Conservation (phyloP, 2,329 filamentous ascomycete genomes). For the Exophiala sp. region DNA sequence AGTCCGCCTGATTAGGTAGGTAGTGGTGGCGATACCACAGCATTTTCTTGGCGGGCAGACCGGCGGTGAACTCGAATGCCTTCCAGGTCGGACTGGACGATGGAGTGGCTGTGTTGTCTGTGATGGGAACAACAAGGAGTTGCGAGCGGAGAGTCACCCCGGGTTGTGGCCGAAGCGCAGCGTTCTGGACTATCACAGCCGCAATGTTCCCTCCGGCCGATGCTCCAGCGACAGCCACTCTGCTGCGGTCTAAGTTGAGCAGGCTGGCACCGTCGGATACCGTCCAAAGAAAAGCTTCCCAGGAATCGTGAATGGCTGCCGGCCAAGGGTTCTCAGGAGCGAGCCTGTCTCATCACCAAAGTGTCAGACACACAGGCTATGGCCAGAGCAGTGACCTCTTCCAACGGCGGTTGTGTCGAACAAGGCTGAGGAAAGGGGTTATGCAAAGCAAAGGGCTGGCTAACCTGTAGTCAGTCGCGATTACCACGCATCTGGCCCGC, state of each 20-base stretch:
- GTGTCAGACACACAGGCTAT: constrained; percentile 6
- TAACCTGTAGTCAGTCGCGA: constrained; percentile 25
- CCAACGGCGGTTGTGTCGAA: neutral
- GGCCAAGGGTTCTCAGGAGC: constrained; percentile 54
- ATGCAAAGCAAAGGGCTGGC: constrained; percentile 5
- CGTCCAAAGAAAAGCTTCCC: constrained; percentile 51
- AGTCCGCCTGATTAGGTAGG: constrained; percentile 44
- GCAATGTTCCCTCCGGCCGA: constrained; percentile 52
- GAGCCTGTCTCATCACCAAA: constrained; percentile 38
- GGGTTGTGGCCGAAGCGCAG: constrained; percentile 32
- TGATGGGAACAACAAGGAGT: constrained; percentile 53
- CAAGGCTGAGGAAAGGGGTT: constrained; percentile 1
- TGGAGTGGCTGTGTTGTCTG: constrained; percentile 51
- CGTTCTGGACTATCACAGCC: constrained; percentile 49
- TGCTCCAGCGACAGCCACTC: constrained; percentile 46
- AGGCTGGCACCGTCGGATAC: constrained; percentile 26
- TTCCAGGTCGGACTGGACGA: constrained; percentile 45
- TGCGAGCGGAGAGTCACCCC: constrained; percentile 35
- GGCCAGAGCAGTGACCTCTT: neutral
- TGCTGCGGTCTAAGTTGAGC: constrained; percentile 39
- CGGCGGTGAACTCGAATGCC: constrained; percentile 48
- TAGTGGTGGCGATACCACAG: constrained; percentile 56
- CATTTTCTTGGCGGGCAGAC: constrained; percentile 54
- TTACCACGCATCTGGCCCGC: constrained; percentile 47
- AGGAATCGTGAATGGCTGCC: constrained; percentile 52